Evolutionary conservation across 495 filamentous ascomycete species (phyloP).

Genomic region (Sordaria brevicollis): DNA sequence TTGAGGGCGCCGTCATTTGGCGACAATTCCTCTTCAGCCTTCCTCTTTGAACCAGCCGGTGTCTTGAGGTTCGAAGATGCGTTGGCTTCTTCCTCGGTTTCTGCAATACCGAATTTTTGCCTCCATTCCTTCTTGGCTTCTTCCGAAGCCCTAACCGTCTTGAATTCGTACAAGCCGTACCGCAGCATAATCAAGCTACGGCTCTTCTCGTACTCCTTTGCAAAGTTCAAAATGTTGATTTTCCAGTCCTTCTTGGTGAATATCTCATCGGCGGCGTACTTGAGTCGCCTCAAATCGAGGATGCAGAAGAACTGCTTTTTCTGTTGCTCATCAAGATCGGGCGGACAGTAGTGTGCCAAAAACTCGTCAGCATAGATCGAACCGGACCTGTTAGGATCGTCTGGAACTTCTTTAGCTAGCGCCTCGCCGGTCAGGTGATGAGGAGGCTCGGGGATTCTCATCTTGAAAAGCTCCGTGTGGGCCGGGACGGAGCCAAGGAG

Average conservation of each 20-base stretch:
- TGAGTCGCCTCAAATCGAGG: conserved; percentile 40
- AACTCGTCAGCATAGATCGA: conserved; percentile 42
- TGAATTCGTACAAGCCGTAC: conserved; percentile 43
- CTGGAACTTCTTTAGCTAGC: conserved; percentile 32
- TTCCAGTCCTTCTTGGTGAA: conserved; percentile 44
- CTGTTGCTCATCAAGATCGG: conserved; percentile 36
- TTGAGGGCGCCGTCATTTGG: conserved; percentile 23
- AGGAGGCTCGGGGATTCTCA: conserved; percentile 37
- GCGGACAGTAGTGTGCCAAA: conserved; percentile 36
- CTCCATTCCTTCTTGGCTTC: conserved; percentile 40
- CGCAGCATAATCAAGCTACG: conserved; percentile 41
- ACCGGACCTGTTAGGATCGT: conserved; percentile 27
- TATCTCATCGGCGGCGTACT: conserved; percentile 42
- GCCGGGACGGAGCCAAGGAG: conserved; percentile 19
- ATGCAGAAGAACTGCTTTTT: conserved; percentile 43
- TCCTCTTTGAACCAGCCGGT: conserved; percentile 28
- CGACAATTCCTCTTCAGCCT: conserved; percentile 33
- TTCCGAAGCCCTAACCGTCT: conserved; percentile 38
- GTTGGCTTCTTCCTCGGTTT: conserved; percentile 23
- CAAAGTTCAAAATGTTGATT: conserved; percentile 40
- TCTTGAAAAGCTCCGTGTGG: conserved; percentile 33
- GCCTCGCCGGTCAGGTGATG: conserved; percentile 36
- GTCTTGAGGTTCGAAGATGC: conserved; percentile 3
- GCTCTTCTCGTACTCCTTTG: conserved; percentile 45
- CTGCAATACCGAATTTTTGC: conserved; percentile 31